These are phyloP conservation scores for Candida glucosophila DNA, from an alignment of 1,139 yeast species.

Conservation along the genomic window DNA sequence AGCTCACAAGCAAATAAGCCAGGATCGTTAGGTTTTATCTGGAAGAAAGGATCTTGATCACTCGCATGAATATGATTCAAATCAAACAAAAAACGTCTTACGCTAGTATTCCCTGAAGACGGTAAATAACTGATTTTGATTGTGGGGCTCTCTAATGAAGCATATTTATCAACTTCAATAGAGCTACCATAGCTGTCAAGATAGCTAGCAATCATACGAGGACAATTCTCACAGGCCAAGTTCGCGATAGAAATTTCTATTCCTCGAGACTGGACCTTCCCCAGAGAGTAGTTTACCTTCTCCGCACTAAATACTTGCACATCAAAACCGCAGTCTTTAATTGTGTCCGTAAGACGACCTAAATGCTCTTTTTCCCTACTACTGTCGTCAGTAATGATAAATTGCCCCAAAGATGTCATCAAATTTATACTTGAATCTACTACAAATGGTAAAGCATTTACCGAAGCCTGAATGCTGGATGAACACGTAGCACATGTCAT, in stretches of 20 bases:
- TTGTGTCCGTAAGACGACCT: conserved; percentile 32
- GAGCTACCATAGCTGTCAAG: conserved; percentile 49
- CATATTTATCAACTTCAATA: conserved; percentile 45
- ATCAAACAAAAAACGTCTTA: conserved; percentile 44
- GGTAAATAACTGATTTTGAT: conserved; percentile 62
- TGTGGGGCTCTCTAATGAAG: conserved; percentile 47
- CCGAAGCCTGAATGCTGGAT: conserved; percentile 43
- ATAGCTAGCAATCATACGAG: conserved; percentile 43
- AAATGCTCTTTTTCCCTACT: conserved; percentile 16
- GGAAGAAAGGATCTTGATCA: conserved; percentile 11
- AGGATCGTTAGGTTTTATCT: conserved; percentile 12
- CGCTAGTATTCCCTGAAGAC: conserved; percentile 37
- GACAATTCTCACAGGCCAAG: conserved; percentile 68
- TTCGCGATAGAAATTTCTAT: conserved; percentile 54
- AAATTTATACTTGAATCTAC: conserved; percentile 46
- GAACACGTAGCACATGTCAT: conserved; percentile 73
- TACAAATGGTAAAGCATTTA: conserved; percentile 44
- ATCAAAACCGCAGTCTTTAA: conserved; percentile 65
- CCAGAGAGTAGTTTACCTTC: conserved; percentile 36
- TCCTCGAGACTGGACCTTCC: conserved; percentile 41
- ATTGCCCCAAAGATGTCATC: conserved; percentile 53
- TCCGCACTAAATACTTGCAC: conserved; percentile 35
- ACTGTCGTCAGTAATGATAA: conserved; percentile 37
- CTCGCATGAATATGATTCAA: conserved; percentile 37
- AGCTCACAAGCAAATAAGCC: conserved; percentile 43